Percentiles rank a stretch among this genome's conserved stretches.
Conservation (phyloP, 2,329 filamentous ascomycete genomes). For the Colletotrichum scovillei region DNA sequence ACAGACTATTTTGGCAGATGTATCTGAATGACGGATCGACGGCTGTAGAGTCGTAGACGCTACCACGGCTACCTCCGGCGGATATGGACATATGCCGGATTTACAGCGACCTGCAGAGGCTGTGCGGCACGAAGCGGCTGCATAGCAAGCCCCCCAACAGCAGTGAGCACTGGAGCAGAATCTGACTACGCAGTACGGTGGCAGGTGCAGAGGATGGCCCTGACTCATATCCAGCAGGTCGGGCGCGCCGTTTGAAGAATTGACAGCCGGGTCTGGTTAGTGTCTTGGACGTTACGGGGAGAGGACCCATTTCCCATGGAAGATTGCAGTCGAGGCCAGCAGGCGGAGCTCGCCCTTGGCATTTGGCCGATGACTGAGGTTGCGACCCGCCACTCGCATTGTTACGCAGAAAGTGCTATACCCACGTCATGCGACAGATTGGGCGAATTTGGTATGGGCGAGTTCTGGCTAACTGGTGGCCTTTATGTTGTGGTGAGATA, state of each 20-base stretch:
- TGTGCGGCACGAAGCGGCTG: neutral
- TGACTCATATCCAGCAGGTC: slow-evolving; percentile 22
- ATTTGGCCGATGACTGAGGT: neutral
- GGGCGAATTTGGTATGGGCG: neutral
- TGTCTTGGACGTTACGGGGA: neutral
- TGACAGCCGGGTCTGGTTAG: slow-evolving; percentile 15
- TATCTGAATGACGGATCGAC: neutral
- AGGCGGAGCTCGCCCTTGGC: slow-evolving; percentile 12
- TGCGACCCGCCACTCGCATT: slow-evolving; percentile 30
- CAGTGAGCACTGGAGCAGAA: no score
- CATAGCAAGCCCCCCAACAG: neutral
- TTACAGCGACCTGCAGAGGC: neutral
- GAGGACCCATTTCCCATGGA: neutral
- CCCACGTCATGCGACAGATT: slow-evolving; percentile 33
- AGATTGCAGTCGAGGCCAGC: neutral
- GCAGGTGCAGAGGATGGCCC: slow-evolving; percentile 9
- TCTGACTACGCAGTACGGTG: no score
- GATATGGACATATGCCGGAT: slow-evolving; percentile 1
- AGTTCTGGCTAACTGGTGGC: neutral
- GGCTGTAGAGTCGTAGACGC: neutral
- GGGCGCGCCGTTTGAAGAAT: slow-evolving; percentile 30
- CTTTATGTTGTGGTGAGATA: slow-evolving; percentile 1
- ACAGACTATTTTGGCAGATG: neutral
- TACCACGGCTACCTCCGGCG: slow-evolving; percentile 6
- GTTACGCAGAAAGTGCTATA: slow-evolving; percentile 23